Evolutionary conservation across 257 asterid genomes (phyloP), one percentile per base, ranked within the genome.

Genomic region (Echium plantagineum): DNA sequence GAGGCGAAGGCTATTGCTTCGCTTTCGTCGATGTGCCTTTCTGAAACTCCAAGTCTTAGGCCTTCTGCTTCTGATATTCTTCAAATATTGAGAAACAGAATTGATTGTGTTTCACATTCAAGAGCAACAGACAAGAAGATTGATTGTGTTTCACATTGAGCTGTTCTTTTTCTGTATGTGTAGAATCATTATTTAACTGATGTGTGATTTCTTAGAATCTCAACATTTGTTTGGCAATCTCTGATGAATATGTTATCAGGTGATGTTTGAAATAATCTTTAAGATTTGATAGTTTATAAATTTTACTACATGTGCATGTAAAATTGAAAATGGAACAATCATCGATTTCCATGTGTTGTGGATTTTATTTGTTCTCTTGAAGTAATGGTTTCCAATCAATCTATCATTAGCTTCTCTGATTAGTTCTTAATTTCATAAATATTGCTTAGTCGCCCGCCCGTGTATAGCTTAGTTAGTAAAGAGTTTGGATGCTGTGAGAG

Each of bases 1-100:
- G 90, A 88, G 69, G 85, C 78, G 2, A 69, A 59, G 72, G 77
- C 64, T 19, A 79, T 86, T 82, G 78, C 75, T 21, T 72, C 71
- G 13, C 35, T 85, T 19, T 64, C 91, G 7, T 79, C 77, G 2
- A 63, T 52, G 68, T 86, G 95, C 60, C 60, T 86, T 9, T 54
- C 72, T 19, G 87, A 77, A 20, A 69, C 77, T 17, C 74, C 88
- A 0, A 56, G 72, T n/a, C 48, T 63, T 58, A 75, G 95, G 79
- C 95, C 95, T 18, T 74, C 79, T 3, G 89, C 88, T 4, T 67
- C 80, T 1, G 82, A 74, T 21, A 61, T 86, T 9, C 30, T 81
- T 67, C 42, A 21, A 16, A 31, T 58, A 12, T 75, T 86, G 80
- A 75, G 49, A 63, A 49, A 31, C 26, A 28, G 65, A 6, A 60